Evolutionary conservation across 805 yeast genomes (phyloP), one percentile per base, ranked within the genome.

Genomic region (Saccharomycopsis sp.): DNA sequence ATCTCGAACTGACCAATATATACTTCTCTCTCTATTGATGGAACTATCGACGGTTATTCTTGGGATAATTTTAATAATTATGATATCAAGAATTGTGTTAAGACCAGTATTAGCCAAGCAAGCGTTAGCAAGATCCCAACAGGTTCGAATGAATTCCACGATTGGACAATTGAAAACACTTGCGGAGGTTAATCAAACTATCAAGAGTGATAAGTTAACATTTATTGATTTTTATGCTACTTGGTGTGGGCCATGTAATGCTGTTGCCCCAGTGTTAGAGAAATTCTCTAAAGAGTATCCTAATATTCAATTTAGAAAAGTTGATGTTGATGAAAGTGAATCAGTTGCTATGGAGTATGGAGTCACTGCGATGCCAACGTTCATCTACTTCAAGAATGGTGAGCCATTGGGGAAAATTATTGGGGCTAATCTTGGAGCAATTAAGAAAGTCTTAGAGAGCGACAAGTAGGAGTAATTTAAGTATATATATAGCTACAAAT

Each of bases 211-310:
- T 28, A 68, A 72, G 45, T 59, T 75, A 29, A 65, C 80, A 1
- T 64, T 80, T 2, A 72, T 79, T 40, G 86, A 81, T 58, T 81
- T 80, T 59, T 77, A 71, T 60, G 86, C 87, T 26, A 72, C 77
- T 8, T 81, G 87, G 87, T 81, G 87, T 61, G 85, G 81, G 5
- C 87, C 87, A n/a, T 81, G 87, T 55, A 78, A 75, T 54, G 81
- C 81, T n/a, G 71, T 81, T 54, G 69, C 81, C 2, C 87, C 87
- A 13, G 59, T 74, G 17, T 59, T 79, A 37, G 70, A 71, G 17
- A 64, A 67, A 44, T 60, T 64, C 41, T 55, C 64, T 22, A 48
- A 56, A 6, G 62, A 67, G 32, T 65, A 70, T 45, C 59, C 62
- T 6, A 70, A 69, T 46, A 85, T 78, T 1, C 70, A 70, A 43